phyloP scores from a whole-genome alignment of 2,329 filamentous ascomycete species.

The Fusarium sp. region DNA sequence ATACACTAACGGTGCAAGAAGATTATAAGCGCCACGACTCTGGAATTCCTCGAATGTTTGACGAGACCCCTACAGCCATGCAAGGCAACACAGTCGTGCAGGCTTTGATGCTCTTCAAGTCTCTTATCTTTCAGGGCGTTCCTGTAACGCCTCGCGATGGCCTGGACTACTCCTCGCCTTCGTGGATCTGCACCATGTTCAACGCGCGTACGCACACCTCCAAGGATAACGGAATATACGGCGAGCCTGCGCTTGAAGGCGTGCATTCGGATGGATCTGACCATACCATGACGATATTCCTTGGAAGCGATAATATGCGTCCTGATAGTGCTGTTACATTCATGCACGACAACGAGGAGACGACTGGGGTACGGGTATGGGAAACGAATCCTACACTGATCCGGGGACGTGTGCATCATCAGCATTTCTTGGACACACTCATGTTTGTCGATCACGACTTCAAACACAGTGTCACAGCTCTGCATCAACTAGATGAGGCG shows the following conservation, averaged over 20 bases:
- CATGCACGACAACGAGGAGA: slow-evolving; percentile 48
- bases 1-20: slow-evolving; percentile 47
- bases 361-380: slow-evolving; percentile 38
- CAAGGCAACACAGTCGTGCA: slow-evolving; percentile 52
- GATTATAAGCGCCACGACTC: slow-evolving; percentile 52
- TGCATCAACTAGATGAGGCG: slow-evolving; percentile 41
- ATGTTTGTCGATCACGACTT: slow-evolving; percentile 49
- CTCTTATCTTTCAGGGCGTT: slow-evolving; percentile 46
- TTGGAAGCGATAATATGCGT: slow-evolving; percentile 50
- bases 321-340: slow-evolving; percentile 49
- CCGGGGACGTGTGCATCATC: slow-evolving; percentile 45
- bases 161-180: slow-evolving; percentile 48
- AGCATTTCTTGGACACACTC: slow-evolving; percentile 47
- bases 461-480: slow-evolving; percentile 49
- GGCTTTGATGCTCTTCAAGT: slow-evolving; percentile 52
- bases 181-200: slow-evolving; percentile 49
- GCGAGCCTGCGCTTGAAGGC: slow-evolving; percentile 52
- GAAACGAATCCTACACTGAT: slow-evolving; percentile 45
- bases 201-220: slow-evolving; percentile 49
- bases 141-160: slow-evolving; percentile 33
- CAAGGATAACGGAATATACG: slow-evolving; percentile 36
- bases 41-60: slow-evolving; percentile 46
- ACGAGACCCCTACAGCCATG: slow-evolving; percentile 47
- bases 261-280: slow-evolving; percentile 53
- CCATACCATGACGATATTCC: slow-evolving; percentile 52